Percentiles rank a stretch among this genome's conserved stretches.
Conservation (phyloP, 345 rosid genomes). For the Aquilaria sinensis region DNA sequence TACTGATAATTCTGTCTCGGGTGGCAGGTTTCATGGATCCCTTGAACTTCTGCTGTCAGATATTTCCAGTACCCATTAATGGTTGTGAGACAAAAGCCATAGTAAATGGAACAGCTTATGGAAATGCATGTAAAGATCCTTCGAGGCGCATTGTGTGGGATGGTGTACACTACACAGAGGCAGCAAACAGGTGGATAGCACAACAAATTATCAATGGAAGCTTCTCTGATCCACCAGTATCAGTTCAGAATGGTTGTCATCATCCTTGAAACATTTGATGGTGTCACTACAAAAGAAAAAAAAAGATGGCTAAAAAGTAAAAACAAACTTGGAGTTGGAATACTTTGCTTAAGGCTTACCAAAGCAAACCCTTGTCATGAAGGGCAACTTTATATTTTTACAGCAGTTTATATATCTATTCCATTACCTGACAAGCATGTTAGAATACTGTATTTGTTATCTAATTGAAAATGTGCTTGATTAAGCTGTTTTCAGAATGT, state of each 20-base stretch:
- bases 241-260: slow-evolving; percentile 16
- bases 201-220: slow-evolving; percentile 15
- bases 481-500: no score
- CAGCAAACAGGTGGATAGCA: slow-evolving; percentile 10
- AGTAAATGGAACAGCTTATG: slow-evolving; percentile 16
- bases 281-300: not conserved
- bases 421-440: no score
- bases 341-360: no score
- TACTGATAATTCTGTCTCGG: not conserved
- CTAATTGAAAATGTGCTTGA: no score
- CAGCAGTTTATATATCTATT: no score
- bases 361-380: no score
- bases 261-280: not conserved
- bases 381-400: no score
- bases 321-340: no score
- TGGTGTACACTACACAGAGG: slow-evolving; percentile 18
- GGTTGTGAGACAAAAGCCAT: slow-evolving; percentile 6
- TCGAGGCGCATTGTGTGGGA: slow-evolving; percentile 12
- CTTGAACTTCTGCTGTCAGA: slow-evolving; percentile 18
- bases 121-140: slow-evolving; percentile 13
- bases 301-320: no score
- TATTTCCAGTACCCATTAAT: not conserved
- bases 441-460: no score
- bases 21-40: slow-evolving; percentile 21
- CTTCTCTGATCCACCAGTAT: slow-evolving; percentile 17